A percentile compares a stretch with the other conserved stretches of the same genome.
Evolutionary conservation across 257 asterid genomes (phyloP).

Genomic region (Anisodus tanguticus): DNA sequence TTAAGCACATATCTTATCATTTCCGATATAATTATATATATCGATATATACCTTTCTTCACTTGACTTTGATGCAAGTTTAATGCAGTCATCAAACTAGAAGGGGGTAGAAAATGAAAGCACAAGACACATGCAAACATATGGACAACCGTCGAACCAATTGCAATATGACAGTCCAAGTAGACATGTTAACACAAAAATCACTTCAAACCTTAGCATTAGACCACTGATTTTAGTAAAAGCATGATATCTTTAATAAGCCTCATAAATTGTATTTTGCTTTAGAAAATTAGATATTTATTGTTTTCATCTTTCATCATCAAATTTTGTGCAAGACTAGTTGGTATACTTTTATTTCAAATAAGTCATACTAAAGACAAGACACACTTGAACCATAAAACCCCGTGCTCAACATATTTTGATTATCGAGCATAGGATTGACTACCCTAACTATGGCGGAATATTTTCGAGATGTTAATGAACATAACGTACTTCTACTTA

Average conservation of each 20-base stretch:
- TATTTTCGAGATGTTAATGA: neutral
- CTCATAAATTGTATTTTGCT: neutral
- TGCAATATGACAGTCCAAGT: slow-evolving; percentile 21
- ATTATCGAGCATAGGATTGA: neutral
- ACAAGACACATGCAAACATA: neutral
- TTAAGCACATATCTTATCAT: neutral
- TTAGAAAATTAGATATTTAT: neutral
- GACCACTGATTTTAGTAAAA: neutral
- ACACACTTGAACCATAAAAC: neutral
- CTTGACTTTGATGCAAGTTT: neutral
- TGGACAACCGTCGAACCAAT: neutral
- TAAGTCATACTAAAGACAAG: neutral
- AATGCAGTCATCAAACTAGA: slow-evolving; percentile 16
- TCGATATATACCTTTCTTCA: neutral
- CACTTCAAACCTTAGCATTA: neutral
- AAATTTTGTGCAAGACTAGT: neutral
- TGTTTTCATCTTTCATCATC: neutral
- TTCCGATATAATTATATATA: neutral
- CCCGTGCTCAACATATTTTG: neutral
- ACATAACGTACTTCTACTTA: neutral
- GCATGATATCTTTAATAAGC: slow-evolving; percentile 14
- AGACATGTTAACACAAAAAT: slow-evolving; percentile 5
- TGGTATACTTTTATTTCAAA: neutral
- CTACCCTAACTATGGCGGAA: neutral
- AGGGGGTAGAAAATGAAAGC: neutral